Evolutionary conservation across 345 rosid genomes (phyloP).

Genomic region (Populus deltoides): DNA sequence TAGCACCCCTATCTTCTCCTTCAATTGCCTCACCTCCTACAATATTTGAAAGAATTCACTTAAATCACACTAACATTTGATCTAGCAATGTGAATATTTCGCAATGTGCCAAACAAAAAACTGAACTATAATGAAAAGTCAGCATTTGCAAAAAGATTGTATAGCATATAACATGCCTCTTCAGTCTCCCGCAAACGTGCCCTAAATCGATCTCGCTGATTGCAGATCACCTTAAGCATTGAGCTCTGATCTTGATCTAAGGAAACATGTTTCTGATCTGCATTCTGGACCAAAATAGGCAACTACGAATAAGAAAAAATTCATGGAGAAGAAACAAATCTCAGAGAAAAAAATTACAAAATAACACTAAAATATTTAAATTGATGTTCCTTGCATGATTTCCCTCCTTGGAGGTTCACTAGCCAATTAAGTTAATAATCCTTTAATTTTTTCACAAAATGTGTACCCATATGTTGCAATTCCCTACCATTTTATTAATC

Average conservation of each 20-base stretch:
- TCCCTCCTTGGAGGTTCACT: neutral
- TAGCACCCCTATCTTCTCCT: slow-evolving; percentile 72
- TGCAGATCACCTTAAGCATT: slow-evolving; percentile 97
- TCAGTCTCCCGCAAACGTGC: slow-evolving; percentile 81
- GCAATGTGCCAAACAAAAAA: slow-evolving; percentile 5
- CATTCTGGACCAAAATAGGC: slow-evolving; percentile 41
- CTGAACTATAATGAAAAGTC: neutral
- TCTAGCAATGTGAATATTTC: neutral
- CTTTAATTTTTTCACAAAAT: neutral
- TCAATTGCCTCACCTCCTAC: slow-evolving; percentile 89
- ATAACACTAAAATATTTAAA: neutral
- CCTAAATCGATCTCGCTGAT: slow-evolving; percentile 90
- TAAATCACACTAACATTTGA: neutral
- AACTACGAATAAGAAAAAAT: slow-evolving; percentile 3
- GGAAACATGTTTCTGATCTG: slow-evolving; percentile 65
- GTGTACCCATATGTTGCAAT: neutral
- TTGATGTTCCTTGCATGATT: neutral
- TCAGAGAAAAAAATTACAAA: neutral
- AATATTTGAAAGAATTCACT: slow-evolving; percentile 8
- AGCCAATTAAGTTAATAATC: neutral
- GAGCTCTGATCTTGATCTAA: slow-evolving; percentile 92
- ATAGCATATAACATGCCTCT: slow-evolving; percentile 50
- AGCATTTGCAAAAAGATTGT: neutral
- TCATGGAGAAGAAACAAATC: slow-evolving; percentile 3
- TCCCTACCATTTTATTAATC: neutral